Evolutionary conservation across 768 basidiomycete genomes (phyloP).

Genomic region (Xerocomus brunneocitrinus): DNA sequence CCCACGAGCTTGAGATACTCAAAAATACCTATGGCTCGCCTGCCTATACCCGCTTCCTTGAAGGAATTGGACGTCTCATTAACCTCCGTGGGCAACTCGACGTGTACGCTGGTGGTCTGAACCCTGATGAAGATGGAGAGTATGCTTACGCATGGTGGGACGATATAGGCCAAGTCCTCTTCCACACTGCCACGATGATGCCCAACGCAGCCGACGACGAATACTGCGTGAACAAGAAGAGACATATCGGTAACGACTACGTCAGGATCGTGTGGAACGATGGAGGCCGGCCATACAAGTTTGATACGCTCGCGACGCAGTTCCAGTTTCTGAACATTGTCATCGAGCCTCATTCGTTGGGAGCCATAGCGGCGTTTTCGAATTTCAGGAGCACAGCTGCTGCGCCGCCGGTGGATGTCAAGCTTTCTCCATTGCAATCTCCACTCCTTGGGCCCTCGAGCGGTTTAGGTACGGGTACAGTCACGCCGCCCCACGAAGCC

Average conservation of each 20-base stretch:
- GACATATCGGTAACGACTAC: constrained; percentile 95
- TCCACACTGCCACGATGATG: constrained; percentile 97
- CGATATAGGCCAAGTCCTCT: constrained; percentile 91
- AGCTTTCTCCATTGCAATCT: constrained; percentile 16
- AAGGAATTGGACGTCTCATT: constrained; percentile 84
- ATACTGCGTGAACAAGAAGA: constrained; percentile 79
- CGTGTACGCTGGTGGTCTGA: constrained; percentile 88
- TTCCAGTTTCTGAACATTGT: constrained; percentile 99
- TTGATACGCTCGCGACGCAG: constrained; percentile 87
- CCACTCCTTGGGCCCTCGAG: constrained; percentile 13
- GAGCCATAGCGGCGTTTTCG: constrained; percentile 80
- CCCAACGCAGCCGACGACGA: constrained; percentile 69
- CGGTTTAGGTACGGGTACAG: constrained; percentile 5
- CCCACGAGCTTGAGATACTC: constrained; percentile 78
- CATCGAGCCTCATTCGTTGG: constrained; percentile 87
- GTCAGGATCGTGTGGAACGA: constrained; percentile 99
- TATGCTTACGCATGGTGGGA: constrained; percentile 99
- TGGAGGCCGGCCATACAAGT: constrained; percentile 81
- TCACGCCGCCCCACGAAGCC: constrained; percentile 41
- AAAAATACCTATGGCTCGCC: constrained; percentile 90
- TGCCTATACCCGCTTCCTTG: constrained; percentile 89
- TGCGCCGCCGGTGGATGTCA: constrained; percentile 10
- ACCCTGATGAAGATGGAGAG: constrained; percentile 89
- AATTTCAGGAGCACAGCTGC: constrained; percentile 39
- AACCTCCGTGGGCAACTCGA: constrained; percentile 86